Evolutionary conservation across 352 stramenopile species (phyloP).

Genomic region (Phytophthora citrophthora): DNA sequence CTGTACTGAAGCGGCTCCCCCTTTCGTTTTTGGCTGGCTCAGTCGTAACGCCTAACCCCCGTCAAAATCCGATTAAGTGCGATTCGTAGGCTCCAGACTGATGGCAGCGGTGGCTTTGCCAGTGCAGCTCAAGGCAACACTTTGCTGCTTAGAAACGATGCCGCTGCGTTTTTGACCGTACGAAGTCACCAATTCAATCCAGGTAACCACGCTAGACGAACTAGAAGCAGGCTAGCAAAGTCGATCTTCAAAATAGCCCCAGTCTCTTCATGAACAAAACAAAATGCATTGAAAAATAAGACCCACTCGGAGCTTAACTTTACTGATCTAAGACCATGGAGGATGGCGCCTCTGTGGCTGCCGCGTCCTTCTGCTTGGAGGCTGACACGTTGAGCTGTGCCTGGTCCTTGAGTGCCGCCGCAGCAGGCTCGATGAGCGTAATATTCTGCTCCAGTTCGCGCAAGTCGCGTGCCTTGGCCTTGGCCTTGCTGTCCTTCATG

Average conservation of each 20-base stretch:
- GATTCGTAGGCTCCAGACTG: slow-evolving; percentile 20
- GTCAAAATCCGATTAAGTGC: slow-evolving; percentile 16
- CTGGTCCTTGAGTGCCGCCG: slow-evolving; percentile 74
- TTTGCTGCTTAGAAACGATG: slow-evolving; percentile 24
- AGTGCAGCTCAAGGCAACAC: neutral
- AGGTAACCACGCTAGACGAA: neutral
- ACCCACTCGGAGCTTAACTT: slow-evolving; percentile 41
- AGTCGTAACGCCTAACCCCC: slow-evolving; percentile 22
- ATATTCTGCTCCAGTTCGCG: slow-evolving; percentile 89
- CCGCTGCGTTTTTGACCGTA: too few species aligned
- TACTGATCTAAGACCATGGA: slow-evolving; percentile 91
- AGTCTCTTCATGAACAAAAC: slow-evolving; percentile 22
- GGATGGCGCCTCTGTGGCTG: slow-evolving; percentile 61
- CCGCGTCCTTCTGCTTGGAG: slow-evolving; percentile 69
- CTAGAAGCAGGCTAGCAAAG: too few species aligned
- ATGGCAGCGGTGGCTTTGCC: slow-evolving; percentile 17
- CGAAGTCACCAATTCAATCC: slow-evolving; percentile 5
- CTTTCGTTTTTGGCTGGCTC: slow-evolving; percentile 34
- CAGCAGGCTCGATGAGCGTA: slow-evolving; percentile 81
- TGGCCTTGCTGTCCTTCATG: slow-evolving; percentile 91
- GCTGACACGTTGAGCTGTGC: slow-evolving; percentile 71
- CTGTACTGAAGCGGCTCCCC: slow-evolving; percentile 21
- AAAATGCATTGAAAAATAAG: slow-evolving; percentile 47
- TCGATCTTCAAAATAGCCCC: too few species aligned
- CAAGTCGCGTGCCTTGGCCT: slow-evolving; percentile 82